Percentiles rank a stretch among this genome's conserved stretches.
Evolutionary conservation across 108 stramenopile genomes (phyloP).

Genomic region (Nitzschia palea): DNA sequence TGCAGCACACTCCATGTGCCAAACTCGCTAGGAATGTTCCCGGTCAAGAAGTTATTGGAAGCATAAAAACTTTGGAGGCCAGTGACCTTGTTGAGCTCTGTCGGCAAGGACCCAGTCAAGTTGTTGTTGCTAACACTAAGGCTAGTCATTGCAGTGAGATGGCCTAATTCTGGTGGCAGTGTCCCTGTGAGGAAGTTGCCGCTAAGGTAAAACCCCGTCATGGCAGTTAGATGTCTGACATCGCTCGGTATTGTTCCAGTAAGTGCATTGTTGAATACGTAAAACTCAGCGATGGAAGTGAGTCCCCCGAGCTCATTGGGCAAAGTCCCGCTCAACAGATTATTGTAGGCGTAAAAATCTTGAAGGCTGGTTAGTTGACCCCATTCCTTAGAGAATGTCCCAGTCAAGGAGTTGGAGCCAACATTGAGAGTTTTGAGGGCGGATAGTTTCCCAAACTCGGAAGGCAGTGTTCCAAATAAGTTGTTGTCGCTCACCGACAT

Average conservation of each 20-base stretch:
- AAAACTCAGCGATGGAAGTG: conserved; percentile 6
- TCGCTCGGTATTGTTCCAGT: conserved; percentile 17
- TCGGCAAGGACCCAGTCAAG: conserved; percentile 45
- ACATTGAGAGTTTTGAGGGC: neutral
- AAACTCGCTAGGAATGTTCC: conserved; percentile 26
- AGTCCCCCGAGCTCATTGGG: conserved; percentile 35
- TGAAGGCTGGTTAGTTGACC: too few relatives aligned
- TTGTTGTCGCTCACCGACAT: conserved; percentile 38
- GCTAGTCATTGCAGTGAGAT: conserved; percentile 1
- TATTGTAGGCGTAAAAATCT: neutral
- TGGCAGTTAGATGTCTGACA: neutral
- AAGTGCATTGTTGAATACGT: conserved; percentile 18
- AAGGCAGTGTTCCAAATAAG: conserved; percentile 36
- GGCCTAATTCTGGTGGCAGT: conserved; percentile 31
- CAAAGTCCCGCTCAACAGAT: conserved; percentile 10
- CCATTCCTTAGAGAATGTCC: too few relatives aligned
- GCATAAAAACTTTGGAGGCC: conserved; percentile 5
- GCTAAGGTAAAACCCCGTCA: conserved; percentile 13
- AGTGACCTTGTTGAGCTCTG: conserved; percentile 31
- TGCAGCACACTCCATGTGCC: conserved; percentile 1
- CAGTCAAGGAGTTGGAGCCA: neutral
- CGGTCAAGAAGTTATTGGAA: conserved; percentile 17
- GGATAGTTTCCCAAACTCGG: conserved; percentile 11
- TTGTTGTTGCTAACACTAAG: conserved; percentile 27
- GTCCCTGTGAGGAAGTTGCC: conserved; percentile 33